Evolutionary conservation across 495 filamentous ascomycete genomes (phyloP), one percentile per base, ranked within the genome.

Genomic region (Tuber indicum): DNA sequence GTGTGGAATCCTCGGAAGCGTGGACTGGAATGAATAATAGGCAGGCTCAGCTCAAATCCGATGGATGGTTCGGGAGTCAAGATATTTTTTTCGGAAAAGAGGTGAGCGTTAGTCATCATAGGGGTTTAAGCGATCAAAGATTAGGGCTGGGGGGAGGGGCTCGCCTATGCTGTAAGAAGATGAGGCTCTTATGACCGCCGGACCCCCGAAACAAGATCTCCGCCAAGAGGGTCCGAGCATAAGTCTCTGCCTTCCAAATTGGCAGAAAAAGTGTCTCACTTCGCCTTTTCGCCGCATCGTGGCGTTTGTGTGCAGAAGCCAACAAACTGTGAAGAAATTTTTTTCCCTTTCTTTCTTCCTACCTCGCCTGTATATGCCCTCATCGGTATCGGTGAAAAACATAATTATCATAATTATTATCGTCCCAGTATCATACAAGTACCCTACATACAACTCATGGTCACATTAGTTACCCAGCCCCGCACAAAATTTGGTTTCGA

Each of bases 201-300:
- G 76, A 72, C 74, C 69, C 71, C 36, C 58, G 70, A 74, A 47
- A 72, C 47, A 39, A 62, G 78, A 80, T 80, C 78, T 75, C 58
- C 78, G 45, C 70, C 44, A 79, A 79, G 75, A 32, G 23, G 49
- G 47, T 47, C 21, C 39, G 17, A 66, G 58, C 58, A 26, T 26
- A 16, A 16, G 58, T 16, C 26, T 66, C 58, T 17, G 44, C 74
- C 76, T 75, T 39, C 77, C 52, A 32, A 72, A 75, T 71, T 47
- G 76, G 42, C 58, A 26, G 26, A 36, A 66, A 66, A 66, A 39
- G 39, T 58, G 52, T 79, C 75, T 75, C 78, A 70, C 78, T 78
- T 78, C 72, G 72, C 72, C 66, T n/a, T 77, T 49, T 73, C 72
- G 45, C 71, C 36, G 75, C 75, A 73, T 73, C 72, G 66, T 75